phyloP scores from a whole-genome alignment of 2,329 filamentous ascomycete species.

The Talaromyces funiculosus region DNA sequence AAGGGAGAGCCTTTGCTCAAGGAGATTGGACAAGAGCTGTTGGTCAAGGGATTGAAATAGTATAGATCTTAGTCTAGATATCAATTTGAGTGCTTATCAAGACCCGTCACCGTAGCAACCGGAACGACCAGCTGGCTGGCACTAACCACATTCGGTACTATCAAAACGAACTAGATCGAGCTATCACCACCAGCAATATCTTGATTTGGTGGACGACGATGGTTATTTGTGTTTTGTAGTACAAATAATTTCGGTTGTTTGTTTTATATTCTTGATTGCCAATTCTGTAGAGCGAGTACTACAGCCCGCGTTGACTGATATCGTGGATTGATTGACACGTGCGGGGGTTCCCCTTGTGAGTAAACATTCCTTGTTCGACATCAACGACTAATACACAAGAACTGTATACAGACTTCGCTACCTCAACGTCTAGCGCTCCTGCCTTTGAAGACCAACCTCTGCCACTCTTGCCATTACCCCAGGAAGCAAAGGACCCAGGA shows the following conservation, averaged over 20 bases:
- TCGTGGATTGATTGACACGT: not conserved
- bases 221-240: not conserved
- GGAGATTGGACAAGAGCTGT: constrained; percentile 43
- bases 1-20: constrained; percentile 54
- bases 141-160: constrained; percentile 22
- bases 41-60: constrained; percentile 33
- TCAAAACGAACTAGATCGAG: constrained; percentile 18
- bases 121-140: not conserved
- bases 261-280: not conserved
- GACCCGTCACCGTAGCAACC: constrained; percentile 11
- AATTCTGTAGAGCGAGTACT: not conserved
- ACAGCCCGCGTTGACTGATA: not conserved
- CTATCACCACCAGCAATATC: not conserved
- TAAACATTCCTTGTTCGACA: constrained; percentile 9
- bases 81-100: not conserved
- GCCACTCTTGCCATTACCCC: not conserved
- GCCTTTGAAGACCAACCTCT: not conserved
- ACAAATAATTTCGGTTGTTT: not conserved
- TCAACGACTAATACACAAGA: not conserved
- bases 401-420: not conserved
- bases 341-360: constrained; percentile 8
- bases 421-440: not conserved
- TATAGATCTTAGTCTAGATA: not conserved
- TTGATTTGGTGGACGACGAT: not conserved
- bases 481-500: not conserved